Evolutionary conservation across 306 rosid species (phyloP).

Genomic region (Medicago ruthenica): DNA sequence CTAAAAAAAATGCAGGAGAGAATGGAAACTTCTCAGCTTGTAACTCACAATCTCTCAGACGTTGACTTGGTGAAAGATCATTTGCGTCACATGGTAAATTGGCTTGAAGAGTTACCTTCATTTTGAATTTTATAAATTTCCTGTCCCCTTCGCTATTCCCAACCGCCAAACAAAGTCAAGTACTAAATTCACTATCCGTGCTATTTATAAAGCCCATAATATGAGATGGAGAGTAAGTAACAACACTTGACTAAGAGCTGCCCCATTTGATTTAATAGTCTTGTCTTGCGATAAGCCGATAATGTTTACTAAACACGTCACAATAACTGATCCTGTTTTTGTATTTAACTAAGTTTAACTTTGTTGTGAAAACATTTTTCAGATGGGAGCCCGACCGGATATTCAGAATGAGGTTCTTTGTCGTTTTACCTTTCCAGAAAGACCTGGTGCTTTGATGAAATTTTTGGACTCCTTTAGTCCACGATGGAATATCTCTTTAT

Average conservation of each 20-base stretch:
- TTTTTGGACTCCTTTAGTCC: constrained; percentile 91
- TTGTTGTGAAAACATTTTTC: constrained; percentile 46
- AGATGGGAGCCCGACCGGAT: constrained; percentile 84
- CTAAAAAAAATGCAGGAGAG: constrained; percentile 64
- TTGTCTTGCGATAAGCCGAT: neutral
- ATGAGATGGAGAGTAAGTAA: neutral
- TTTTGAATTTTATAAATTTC: neutral
- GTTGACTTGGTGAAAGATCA: constrained; percentile 93
- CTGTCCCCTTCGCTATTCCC: constrained; percentile 13
- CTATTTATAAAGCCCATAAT: neutral
- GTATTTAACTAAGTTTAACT: constrained; percentile 35
- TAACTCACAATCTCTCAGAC: constrained; percentile 72
- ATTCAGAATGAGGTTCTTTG: constrained; percentile 83
- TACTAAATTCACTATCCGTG: neutral
- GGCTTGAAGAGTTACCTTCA: neutral
- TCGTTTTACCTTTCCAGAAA: constrained; percentile 87
- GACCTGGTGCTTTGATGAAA: constrained; percentile 89
- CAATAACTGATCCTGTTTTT: constrained; percentile 1
- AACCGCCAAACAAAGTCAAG: neutral
- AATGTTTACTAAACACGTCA: neutral
- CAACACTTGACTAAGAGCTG: constrained; percentile 3
- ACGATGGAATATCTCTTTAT: constrained; percentile 90
- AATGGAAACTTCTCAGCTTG: constrained; percentile 68
- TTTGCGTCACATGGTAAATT: constrained; percentile 83
- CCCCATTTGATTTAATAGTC: constrained; percentile 13